phyloP scores from a whole-genome alignment of 805 yeast species.

The Saccharomyces mikatae region DNA sequence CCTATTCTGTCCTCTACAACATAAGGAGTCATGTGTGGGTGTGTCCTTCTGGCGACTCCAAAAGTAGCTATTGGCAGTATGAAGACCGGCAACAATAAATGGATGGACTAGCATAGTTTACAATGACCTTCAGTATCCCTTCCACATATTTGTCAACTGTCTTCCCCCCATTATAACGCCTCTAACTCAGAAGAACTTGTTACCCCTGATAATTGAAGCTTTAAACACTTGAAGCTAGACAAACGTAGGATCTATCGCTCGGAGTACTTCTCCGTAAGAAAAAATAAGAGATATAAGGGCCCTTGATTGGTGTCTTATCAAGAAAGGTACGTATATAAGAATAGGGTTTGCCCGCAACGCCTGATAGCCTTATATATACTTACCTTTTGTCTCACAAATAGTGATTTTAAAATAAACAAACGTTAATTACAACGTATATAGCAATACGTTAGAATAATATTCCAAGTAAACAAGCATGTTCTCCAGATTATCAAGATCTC shows the following conservation, averaged over 20 bases:
- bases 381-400: background rate
- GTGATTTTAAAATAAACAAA: background rate
- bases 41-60: background rate
- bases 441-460: background rate
- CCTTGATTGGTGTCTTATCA: background rate
- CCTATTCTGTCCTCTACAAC: background rate
- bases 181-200: background rate
- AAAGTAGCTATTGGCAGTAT: background rate
- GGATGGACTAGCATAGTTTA: background rate
- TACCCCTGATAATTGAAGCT: background rate
- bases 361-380: background rate
- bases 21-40: background rate
- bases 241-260: background rate
- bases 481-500: conserved; percentile 18
- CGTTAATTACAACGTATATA: background rate
- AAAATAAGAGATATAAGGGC: background rate
- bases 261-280: background rate
- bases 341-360: background rate
- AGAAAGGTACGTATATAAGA: background rate
- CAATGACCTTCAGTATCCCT: background rate
- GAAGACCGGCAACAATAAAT: background rate
- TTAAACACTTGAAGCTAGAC: background rate
- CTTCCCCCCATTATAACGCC: background rate
- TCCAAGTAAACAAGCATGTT: conserved; percentile 12
- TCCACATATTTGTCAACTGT: background rate